Conservation (phyloP, 2,329 filamentous ascomycete genomes). For the Tolypocladium guangdongense region DNA sequence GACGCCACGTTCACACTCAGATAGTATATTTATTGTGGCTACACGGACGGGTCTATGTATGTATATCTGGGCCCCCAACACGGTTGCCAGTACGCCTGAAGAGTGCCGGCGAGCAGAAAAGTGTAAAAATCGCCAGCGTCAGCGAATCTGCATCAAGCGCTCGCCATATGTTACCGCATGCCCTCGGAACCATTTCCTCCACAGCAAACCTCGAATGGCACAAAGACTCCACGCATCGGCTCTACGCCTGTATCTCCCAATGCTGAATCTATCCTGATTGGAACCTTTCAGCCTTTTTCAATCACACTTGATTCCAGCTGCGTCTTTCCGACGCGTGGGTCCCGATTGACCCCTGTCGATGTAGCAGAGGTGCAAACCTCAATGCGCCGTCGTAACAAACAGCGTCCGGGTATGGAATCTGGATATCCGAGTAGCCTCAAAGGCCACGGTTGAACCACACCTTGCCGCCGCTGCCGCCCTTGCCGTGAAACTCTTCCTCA, state of each 20-base stretch:
- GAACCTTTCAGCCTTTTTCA: neutral
- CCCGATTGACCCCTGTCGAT: neutral
- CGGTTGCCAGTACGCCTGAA: neutral
- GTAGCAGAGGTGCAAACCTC: neutral
- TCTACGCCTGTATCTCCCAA: neutral
- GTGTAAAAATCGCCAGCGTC: neutral
- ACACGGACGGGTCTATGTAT: neutral
- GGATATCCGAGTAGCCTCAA: conserved; percentile 26
- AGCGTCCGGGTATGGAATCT: neutral
- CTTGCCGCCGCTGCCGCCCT: conserved; percentile 66
- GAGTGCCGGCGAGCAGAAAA: neutral
- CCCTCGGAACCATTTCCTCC: neutral
- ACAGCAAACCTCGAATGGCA: neutral
- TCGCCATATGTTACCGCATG: neutral
- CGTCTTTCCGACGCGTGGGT: neutral
- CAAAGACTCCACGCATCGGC: neutral
- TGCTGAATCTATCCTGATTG: neutral
- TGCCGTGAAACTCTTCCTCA: conserved; percentile 77
- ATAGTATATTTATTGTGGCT: neutral
- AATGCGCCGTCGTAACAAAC: neutral
- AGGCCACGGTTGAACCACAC: conserved; percentile 98
- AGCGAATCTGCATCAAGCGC: neutral
- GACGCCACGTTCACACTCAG: neutral
- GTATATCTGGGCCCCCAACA: neutral
- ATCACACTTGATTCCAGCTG: neutral